These are phyloP conservation scores for Dipsacomyces acuminosporus DNA, from an alignment of 371 early-diverging fungal genomes.

Conservation along the genomic window DNA sequence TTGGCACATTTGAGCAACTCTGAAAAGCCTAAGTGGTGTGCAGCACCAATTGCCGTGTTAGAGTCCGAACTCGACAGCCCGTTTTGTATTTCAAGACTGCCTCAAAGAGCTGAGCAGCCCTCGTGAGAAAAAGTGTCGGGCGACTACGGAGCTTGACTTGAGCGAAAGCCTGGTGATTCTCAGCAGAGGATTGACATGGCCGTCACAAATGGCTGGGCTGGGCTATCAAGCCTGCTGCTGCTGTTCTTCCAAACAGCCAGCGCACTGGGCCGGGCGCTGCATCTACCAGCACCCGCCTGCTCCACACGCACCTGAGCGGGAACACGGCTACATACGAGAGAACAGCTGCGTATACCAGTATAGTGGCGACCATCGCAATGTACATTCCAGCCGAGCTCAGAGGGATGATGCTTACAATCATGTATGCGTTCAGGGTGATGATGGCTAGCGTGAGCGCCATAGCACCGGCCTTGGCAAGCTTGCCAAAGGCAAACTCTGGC, in stretches of 20 bases:
- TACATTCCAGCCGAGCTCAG: slow-evolving; percentile 33
- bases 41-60: too few relatives aligned
- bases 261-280: slow-evolving; percentile 20
- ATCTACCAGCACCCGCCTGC: slow-evolving; percentile 16
- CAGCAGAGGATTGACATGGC: too few relatives aligned
- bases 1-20: too few relatives aligned
- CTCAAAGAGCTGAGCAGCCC: too few relatives aligned
- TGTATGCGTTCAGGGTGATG: slow-evolving; percentile 53
- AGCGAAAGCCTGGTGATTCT: too few relatives aligned
- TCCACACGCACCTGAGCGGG: slow-evolving; percentile 30
- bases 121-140: too few relatives aligned
- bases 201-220: too few relatives aligned
- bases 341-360: slow-evolving; percentile 17
- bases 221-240: too few relatives aligned
- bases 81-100: too few relatives aligned
- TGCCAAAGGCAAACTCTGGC: slow-evolving; percentile 46
- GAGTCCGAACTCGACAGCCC: too few relatives aligned
- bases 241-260: slow-evolving; percentile 24
- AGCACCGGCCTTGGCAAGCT: slow-evolving; percentile 29
- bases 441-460: slow-evolving; percentile 51
- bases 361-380: slow-evolving; percentile 26
- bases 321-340: slow-evolving; percentile 25
- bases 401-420: slow-evolving; percentile 50
- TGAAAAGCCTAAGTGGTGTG: too few relatives aligned
- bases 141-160: too few relatives aligned